These are phyloP conservation scores for Salix purpurea DNA, from an alignment of 345 rosid species.

Conservation along the genomic window DNA sequence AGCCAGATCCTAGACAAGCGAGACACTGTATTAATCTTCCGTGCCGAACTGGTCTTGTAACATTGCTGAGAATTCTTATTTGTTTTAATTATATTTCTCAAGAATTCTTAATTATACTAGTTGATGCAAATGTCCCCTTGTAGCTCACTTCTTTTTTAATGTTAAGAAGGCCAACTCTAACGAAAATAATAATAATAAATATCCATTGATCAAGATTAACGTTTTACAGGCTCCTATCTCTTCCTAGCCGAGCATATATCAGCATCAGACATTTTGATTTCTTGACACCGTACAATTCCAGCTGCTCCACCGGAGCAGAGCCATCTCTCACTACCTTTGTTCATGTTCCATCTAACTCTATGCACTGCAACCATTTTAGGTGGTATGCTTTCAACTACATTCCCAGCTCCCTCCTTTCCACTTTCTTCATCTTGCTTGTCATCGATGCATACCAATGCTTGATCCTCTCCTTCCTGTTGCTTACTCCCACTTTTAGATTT, in stretches of 20 bases:
- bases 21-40: no score
- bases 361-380: constrained; percentile 65
- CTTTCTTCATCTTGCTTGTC: constrained; percentile 17
- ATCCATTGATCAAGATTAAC: neutral
- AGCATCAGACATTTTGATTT: constrained; percentile 30
- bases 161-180: neutral
- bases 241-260: constrained; percentile 1
- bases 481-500: constrained; percentile 23
- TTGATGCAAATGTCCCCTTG: no score
- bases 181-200: neutral
- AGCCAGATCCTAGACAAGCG: no score
- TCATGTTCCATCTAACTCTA: constrained; percentile 79
- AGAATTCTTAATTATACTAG: neutral
- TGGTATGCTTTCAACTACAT: constrained; percentile 36
- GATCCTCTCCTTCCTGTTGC: constrained; percentile 20
- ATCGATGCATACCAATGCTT: constrained; percentile 11
- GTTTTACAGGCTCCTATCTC: neutral
- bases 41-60: no score
- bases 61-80: neutral
- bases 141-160: no score
- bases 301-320: constrained; percentile 84
- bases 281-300: constrained; percentile 73
- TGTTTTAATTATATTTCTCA: neutral
- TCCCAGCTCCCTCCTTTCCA: constrained; percentile 12
- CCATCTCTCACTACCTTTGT: constrained; percentile 88